A percentile compares a stretch with the other conserved stretches of the same genome.
Conservation (phyloP, 257 asterid genomes). For the Catharanthus roseus region DNA sequence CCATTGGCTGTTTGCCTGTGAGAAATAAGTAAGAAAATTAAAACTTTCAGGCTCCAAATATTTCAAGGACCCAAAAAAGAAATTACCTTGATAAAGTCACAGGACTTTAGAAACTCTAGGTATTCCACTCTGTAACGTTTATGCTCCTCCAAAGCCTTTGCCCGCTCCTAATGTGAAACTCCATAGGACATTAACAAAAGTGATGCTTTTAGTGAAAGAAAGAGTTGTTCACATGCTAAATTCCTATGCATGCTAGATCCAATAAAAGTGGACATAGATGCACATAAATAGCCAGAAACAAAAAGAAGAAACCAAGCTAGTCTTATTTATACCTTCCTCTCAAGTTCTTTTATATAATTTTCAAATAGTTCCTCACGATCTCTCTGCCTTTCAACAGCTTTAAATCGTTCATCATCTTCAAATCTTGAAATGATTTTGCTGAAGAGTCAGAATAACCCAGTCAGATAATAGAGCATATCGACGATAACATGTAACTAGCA, state of each 20-base stretch:
- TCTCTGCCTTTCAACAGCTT: slow-evolving; percentile 68
- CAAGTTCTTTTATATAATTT: slow-evolving; percentile 65
- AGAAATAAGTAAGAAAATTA: slow-evolving; percentile 7
- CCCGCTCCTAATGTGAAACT: slow-evolving; percentile 55
- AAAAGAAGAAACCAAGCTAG: slow-evolving; percentile 6
- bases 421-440: slow-evolving; percentile 67
- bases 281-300: not conserved
- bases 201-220: not conserved
- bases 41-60: slow-evolving; percentile 2
- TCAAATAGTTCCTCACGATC: slow-evolving; percentile 87
- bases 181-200: slow-evolving; percentile 13
- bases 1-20: slow-evolving; percentile 96
- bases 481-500: slow-evolving; percentile 11
- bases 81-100: slow-evolving; percentile 80
- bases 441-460: slow-evolving; percentile 25
- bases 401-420: slow-evolving; percentile 81
- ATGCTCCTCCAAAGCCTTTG: slow-evolving; percentile 81
- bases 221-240: not conserved
- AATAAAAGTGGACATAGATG: not conserved
- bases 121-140: slow-evolving; percentile 63
- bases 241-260: not conserved
- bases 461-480: slow-evolving; percentile 17
- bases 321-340: slow-evolving; percentile 55
- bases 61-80: slow-evolving; percentile 16
- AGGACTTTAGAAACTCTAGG: slow-evolving; percentile 68